Evolutionary conservation across 2,329 filamentous ascomycete genomes (phyloP), one percentile per base, ranked within the genome.

Genomic region (Bertia moriformis): DNA sequence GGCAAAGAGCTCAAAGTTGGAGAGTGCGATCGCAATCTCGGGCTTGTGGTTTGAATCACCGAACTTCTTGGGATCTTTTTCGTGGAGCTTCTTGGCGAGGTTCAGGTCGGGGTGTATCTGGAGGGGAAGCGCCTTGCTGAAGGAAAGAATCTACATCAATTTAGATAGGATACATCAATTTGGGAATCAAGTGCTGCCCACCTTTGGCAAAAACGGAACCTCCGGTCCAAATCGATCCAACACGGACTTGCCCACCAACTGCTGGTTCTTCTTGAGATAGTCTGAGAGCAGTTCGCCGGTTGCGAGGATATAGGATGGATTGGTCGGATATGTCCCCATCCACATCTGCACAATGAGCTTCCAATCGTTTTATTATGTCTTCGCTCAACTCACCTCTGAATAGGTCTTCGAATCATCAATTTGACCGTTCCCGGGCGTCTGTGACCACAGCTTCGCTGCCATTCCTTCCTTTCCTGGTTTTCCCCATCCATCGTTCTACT

Each of bases 21-120:
- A 66, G 1, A 87, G 58, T 0, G 82, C 81, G 1, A 88, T 62
- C 1, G 82, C 81, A 39, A 88, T 87, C 51, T 88, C 82, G 1
- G 83, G 82, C 57, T 87, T 87, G 62, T 87, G 81, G 53, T 87
- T 87, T 2, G 70, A 60, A 46, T 88, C 81, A 1, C 71, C 72
- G 53, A 82, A 87, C 41, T 73, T 69, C 2, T 72, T 56, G 0
- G 81, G 79, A 40, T 84, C 66, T 45, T 73, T 54, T 40, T 67
- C 52, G 57, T 86, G 78, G 2, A 86, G 65, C 48, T 75, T 66
- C 5, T 66, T 58, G 0, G 82, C 71, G 1, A 86, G 66, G 0
- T 69, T 61, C 49, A 80, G 83, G 59, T 86, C 72, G 20, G 81
- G 82, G 45, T 87, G 82, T 13, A 86, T 67, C 51, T 87, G 82